Evolutionary conservation across 495 filamentous ascomycete genomes (phyloP).

Genomic region (Neurospora sp.): DNA sequence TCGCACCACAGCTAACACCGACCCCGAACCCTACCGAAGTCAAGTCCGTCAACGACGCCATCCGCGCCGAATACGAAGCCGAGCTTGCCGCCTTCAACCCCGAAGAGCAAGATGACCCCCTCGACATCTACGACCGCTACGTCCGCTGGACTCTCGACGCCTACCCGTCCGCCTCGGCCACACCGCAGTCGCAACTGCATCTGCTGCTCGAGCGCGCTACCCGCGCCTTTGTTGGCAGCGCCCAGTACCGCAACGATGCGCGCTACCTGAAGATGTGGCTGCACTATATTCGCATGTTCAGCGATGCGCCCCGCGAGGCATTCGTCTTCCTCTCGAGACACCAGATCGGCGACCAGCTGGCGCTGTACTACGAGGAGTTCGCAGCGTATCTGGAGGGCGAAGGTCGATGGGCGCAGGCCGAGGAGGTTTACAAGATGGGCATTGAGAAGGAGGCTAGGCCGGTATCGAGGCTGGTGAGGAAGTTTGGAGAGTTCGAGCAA

Average conservation of each 20-base stretch:
- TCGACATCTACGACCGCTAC: conserved; percentile 94
- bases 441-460: conserved; percentile 83
- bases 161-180: conserved; percentile 88
- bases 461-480: conserved; percentile 66
- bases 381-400: conserved; percentile 81
- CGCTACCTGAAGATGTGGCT: conserved; percentile 90
- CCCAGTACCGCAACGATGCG: conserved; percentile 90
- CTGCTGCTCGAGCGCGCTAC: conserved; percentile 86
- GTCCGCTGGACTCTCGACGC: conserved; percentile 93
- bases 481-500: conserved; percentile 82
- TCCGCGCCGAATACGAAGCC: conserved; percentile 73
- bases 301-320: conserved; percentile 81
- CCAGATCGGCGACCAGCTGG: conserved; percentile 73
- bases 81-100: conserved; percentile 59
- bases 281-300: conserved; percentile 85
- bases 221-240: conserved; percentile 68
- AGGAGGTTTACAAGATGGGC: conserved; percentile 83
- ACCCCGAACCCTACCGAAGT: conserved; percentile 57
- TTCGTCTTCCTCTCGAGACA: conserved; percentile 88
- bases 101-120: conserved; percentile 78
- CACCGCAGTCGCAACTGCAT: conserved; percentile 80
- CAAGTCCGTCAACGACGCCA: conserved; percentile 64
- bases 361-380: conserved; percentile 97
- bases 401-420: conserved; percentile 81
- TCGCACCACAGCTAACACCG: background rate